Evolutionary conservation across 768 basidiomycete genomes (phyloP).

Genomic region (Pisolithus orientalis): DNA sequence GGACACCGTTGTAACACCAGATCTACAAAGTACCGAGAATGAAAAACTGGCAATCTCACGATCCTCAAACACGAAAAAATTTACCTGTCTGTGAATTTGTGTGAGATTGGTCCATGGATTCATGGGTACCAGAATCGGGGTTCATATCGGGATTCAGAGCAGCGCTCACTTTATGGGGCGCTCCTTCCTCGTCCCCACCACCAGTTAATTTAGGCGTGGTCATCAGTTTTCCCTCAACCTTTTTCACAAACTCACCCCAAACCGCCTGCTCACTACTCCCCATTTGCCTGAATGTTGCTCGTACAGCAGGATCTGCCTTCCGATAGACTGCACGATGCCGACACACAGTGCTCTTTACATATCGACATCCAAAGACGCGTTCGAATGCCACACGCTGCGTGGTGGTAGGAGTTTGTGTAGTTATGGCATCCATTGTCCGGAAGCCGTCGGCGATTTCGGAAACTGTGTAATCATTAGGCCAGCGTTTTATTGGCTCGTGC

Average conservation of each 20-base stretch:
- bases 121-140: too few relatives aligned
- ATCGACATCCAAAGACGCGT: slow-evolving; percentile 62
- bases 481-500: slow-evolving; percentile 61
- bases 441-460: slow-evolving; percentile 59
- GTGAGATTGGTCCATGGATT: too few relatives aligned
- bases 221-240: slow-evolving; percentile 46
- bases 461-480: slow-evolving; percentile 75
- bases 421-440: slow-evolving; percentile 39
- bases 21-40: too few relatives aligned
- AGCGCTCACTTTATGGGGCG: background rate
- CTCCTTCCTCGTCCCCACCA: background rate
- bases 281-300: slow-evolving; percentile 48
- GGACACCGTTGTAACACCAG: too few relatives aligned
- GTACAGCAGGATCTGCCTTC: slow-evolving; percentile 42
- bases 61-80: too few relatives aligned
- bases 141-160: background rate
- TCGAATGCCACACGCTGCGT: slow-evolving; percentile 67
- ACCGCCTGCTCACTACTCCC: slow-evolving; percentile 50
- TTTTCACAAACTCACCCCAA: slow-evolving; percentile 65
- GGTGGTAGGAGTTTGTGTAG: slow-evolving; percentile 32
- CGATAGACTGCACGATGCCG: slow-evolving; percentile 66
- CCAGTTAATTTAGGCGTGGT: background rate
- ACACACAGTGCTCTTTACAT: slow-evolving; percentile 71
- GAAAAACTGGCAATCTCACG: too few relatives aligned
- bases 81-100: too few relatives aligned